Base-by-base conservation (phyloP, 1,139 yeast species). In the Candida sp. region DNA sequence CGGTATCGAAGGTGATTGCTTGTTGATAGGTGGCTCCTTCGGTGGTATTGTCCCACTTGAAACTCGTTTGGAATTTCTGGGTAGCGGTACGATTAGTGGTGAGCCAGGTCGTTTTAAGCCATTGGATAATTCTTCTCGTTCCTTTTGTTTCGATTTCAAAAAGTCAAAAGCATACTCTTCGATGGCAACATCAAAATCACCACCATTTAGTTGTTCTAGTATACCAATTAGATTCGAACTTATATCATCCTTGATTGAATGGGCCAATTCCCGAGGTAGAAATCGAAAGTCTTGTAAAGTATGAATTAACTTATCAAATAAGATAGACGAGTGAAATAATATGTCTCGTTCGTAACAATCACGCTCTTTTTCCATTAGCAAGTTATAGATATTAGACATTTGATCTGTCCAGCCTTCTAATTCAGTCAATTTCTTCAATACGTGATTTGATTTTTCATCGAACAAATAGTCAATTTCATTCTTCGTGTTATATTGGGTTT, bases 351-450 rank as follows among this genome's bases (percentile, higher is more conserved):
- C 82, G 5, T 79, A 60, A 0, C 71, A 61, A 22, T 76, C 78
- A 35, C 69, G 70, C 35, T 83, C 56, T 25, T 71, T 58, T 1
- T 63, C 60, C 2, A 81, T 55, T 36, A 68, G 59, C 4, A 60
- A 56, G n/a, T 75, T 71, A 46, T 75, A 79, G 1, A 70, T 48
- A 0, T 55, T 44, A 2, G 75, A 63, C 55, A 79, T 78, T 35
- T 58, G 53, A 0, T 64, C 67, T 9, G 65, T 51, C 90, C 91
- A 85, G 4, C 75, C 67, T 36, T 80, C 84, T 49, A 73, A 60
- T 44, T 81, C 83, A 39, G 66, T 57, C 19, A 84, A 58, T 43
- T 72, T 68, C 33, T 64, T 64, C 29, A 78, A 55, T 2, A 76
- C 70, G 42, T 70, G 69, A n/a, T 60, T 57, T 7, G 75, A 58